Conservation (phyloP, 176 grass and related monocot species). For the Aegilops umbellulata region DNA sequence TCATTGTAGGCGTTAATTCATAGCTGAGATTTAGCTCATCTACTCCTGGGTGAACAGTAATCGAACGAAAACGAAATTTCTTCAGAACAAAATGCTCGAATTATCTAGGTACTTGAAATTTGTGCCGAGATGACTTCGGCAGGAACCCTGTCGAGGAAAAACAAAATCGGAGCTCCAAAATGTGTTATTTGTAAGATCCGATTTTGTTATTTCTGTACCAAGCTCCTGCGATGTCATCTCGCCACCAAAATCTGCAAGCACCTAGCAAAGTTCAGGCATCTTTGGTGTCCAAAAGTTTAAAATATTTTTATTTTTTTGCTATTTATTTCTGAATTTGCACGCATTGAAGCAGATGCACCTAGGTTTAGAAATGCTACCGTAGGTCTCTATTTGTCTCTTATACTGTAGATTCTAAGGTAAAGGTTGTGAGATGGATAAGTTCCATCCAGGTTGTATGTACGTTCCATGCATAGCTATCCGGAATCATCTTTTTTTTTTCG, state of each 20-base stretch:
- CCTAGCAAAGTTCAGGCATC: neutral
- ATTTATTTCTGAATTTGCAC: neutral
- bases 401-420: slow-evolving; percentile 11
- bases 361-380: neutral
- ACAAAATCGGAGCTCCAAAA: neutral
- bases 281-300: neutral
- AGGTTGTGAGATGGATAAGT: neutral
- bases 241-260: neutral
- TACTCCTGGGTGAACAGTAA: neutral
- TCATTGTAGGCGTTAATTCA: neutral
- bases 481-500: slow-evolving; percentile 32
- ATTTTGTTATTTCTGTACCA: neutral
- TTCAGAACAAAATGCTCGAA: neutral
- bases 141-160: neutral
- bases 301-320: neutral
- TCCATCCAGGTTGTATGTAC: neutral
- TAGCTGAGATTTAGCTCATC: neutral
- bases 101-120: neutral
- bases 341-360: too few species aligned
- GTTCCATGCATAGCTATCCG: neutral
- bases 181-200: neutral
- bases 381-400: neutral
- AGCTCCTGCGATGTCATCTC: neutral
- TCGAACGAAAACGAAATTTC: neutral
- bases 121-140: neutral